Conservation (phyloP, 2,329 filamentous ascomycete genomes). For the Colletotrichum plurivorum region DNA sequence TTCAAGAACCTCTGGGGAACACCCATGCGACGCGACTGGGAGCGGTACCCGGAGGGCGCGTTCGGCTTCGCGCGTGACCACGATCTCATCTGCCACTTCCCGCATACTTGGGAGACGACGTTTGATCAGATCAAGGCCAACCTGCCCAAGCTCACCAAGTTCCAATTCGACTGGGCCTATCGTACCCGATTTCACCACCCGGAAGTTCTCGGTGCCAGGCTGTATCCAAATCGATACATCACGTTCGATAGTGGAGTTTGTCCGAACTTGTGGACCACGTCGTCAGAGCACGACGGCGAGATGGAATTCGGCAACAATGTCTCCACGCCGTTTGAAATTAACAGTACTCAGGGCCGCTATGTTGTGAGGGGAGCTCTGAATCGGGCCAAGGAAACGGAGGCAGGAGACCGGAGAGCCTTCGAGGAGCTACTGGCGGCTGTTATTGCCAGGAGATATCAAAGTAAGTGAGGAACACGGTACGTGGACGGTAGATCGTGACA, state of each 20-base stretch:
- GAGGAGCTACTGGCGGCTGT: neutral
- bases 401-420: neutral
- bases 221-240: conserved; percentile 3
- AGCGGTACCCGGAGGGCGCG: neutral
- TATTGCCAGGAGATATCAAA: neutral
- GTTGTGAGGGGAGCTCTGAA: neutral
- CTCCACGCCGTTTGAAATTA: neutral
- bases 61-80: conserved; percentile 1
- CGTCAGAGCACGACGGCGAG: neutral
- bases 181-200: neutral
- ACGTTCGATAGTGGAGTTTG: neutral
- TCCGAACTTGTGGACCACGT: neutral
- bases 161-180: conserved; percentile 16
- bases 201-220: neutral
- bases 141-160: conserved; percentile 40
- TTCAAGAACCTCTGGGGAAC: neutral
- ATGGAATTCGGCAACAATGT: conserved; percentile 6
- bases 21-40: conserved; percentile 39
- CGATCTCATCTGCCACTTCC: conserved; percentile 21
- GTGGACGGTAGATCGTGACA: no score
- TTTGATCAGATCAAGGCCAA: conserved; percentile 41
- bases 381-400: neutral
- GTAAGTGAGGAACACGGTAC: neutral
- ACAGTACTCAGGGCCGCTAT: no score
- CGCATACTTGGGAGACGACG: conserved; percentile 43